Base-by-base conservation (phyloP, 129 eudicot genomes). In the Dittrichia graveolens region DNA sequence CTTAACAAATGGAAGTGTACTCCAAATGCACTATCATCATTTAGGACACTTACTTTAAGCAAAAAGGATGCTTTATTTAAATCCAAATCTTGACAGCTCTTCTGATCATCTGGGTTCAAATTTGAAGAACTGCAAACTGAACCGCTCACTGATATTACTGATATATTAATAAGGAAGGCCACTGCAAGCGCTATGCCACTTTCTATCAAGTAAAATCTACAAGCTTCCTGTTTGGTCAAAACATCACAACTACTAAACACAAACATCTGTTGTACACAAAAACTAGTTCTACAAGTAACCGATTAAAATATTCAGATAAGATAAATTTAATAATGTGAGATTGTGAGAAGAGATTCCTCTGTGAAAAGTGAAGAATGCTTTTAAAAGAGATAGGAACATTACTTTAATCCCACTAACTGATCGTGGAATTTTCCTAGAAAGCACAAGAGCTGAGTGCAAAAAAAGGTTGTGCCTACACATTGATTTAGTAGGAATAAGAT, bases 381-480 rank as follows among this genome's bases (percentile, higher is more conserved):
- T 37, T 12, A 7, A 15, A 19, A 62, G 54, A 56, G 54, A 56
- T 19, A 19, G 46, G 39, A 61, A 40, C 13, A 4, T 79, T 82
- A 95, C 99, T 62, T 88, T 95, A 77, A 95, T 88, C 19, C 97
- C 96, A 74, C 76, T 74, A 74, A 83, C 91, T 52, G 99, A 95
- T 61, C 99, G 74, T 65, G 99, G 99, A 40, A 91, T 80, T 80
- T 95, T 95, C 80, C 99, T 90, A 14, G 99, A 95, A 71, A 95
- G 96, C 71, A 95, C 99, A 67, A 95, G 86, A 44, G 99, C 99
- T 10, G 99, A 95, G 81, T 95, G 99, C 53, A 95, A 91, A 77
- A 95, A 95, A 58, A 95, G 93, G 83, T 95, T 95, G 86, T 95
- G 97, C 75, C 99, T 95, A 89, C 72, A 89, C 72, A 87, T 45